Evolutionary conservation across 2,329 filamentous ascomycete species (phyloP).

Genomic region (Plenodomus tracheiphilus): DNA sequence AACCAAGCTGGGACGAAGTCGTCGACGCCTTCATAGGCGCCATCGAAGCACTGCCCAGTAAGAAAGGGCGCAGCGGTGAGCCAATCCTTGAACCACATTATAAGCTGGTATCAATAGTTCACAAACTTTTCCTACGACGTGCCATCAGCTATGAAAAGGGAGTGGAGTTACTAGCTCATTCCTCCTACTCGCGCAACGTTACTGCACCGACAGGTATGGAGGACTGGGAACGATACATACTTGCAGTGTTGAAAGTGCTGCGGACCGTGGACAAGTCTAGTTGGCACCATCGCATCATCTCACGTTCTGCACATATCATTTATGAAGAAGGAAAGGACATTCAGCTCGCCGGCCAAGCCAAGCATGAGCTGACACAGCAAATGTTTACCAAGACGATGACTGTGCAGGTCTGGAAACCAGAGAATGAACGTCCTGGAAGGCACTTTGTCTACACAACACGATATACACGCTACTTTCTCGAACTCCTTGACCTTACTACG

Average conservation of each 20-base stretch:
- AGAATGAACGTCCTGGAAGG: slow-evolving; percentile 78
- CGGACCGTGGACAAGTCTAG: slow-evolving; percentile 82
- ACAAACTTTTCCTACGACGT: slow-evolving; percentile 71
- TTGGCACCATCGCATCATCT: slow-evolving; percentile 92
- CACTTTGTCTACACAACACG: slow-evolving; percentile 91
- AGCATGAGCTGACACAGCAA: slow-evolving; percentile 77
- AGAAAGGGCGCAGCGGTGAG: slow-evolving; percentile 66
- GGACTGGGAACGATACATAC: slow-evolving; percentile 64
- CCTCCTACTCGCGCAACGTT: slow-evolving; percentile 59
- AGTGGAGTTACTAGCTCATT: slow-evolving; percentile 55
- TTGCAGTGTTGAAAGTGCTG: slow-evolving; percentile 63
- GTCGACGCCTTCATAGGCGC: slow-evolving; percentile 62
- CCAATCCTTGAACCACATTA: slow-evolving; percentile 90
- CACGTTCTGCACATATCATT: slow-evolving; percentile 67
- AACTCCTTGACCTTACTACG: slow-evolving; percentile 71
- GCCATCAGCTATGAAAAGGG: slow-evolving; percentile 52
- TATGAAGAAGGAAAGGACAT: slow-evolving; percentile 60
- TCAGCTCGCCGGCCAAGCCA: slow-evolving; percentile 63
- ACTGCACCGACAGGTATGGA: slow-evolving; percentile 53
- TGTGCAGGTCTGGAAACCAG: slow-evolving; percentile 93
- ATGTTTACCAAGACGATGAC: slow-evolving; percentile 95
- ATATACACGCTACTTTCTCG: slow-evolving; percentile 81
- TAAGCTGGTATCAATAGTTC: slow-evolving; percentile 79
- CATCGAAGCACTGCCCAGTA: slow-evolving; percentile 64
- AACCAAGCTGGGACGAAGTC: slow-evolving; percentile 51